phyloP scores from a whole-genome alignment of 2,329 filamentous ascomycete genomes.

The Colletotrichum simmondsii region DNA sequence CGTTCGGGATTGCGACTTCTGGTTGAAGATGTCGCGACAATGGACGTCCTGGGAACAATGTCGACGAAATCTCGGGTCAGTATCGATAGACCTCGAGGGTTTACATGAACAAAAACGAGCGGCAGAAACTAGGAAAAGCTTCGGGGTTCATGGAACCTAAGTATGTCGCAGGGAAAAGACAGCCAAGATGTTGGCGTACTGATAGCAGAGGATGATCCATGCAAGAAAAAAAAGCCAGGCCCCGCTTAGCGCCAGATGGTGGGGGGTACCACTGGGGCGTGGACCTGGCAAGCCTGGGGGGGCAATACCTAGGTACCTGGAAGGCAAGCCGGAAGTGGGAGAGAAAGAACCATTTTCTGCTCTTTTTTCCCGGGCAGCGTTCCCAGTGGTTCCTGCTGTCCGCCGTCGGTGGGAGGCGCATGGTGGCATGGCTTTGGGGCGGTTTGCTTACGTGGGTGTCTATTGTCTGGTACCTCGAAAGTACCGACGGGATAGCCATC shows the following conservation, averaged over 20 bases:
- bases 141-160: conserved; percentile 31
- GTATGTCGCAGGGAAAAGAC: conserved; percentile 24
- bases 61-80: conserved; percentile 3
- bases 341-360: not conserved
- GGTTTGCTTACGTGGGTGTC: not conserved
- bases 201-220: conserved; percentile 32
- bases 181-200: conserved; percentile 31
- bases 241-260: conserved; percentile 23
- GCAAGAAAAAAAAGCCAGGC: conserved; percentile 30
- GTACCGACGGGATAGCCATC: not conserved
- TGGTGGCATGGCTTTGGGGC: conserved; percentile 6
- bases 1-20: not conserved
- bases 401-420: conserved; percentile 17
- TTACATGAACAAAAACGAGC: conserved; percentile 19
- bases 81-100: not conserved
- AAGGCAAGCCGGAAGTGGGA: not conserved
- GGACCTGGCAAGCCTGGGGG: not conserved
- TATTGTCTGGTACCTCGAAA: not conserved
- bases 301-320: not conserved
- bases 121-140: conserved; percentile 18
- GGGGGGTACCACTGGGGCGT: conserved; percentile 3
- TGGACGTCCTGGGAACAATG: not conserved
- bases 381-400: conserved; percentile 4
- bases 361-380: conserved; percentile 14
- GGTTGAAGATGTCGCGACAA: not conserved